These are phyloP conservation scores for Yamadazyma laniorum DNA, from an alignment of 805 yeast genomes.

Conservation along the genomic window DNA sequence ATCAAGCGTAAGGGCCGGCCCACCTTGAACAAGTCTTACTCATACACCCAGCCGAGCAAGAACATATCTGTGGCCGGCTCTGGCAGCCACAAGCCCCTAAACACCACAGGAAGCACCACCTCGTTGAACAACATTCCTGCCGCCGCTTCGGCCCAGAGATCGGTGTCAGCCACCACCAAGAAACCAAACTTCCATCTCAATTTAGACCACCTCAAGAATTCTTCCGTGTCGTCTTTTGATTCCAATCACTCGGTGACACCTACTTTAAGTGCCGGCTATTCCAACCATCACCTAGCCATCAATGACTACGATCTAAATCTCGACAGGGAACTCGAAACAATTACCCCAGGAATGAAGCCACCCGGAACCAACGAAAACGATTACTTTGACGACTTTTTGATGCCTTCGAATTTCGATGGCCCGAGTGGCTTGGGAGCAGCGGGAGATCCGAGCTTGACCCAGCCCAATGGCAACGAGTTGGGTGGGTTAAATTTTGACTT, in stretches of 20 bases:
- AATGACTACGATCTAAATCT: constrained; percentile 13
- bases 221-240: constrained; percentile 4
- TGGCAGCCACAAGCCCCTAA: not conserved
- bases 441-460: no score
- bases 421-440: constrained; percentile 5
- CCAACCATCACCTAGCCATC: constrained; percentile 8
- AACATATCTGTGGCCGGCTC: not conserved
- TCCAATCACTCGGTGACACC: constrained; percentile 1
- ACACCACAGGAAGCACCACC: no score
- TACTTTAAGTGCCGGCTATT: not conserved
- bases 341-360: constrained; percentile 35
- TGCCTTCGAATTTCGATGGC: constrained; percentile 12
- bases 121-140: not conserved
- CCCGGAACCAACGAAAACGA: constrained; percentile 21
- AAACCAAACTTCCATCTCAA: constrained; percentile 15
- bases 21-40: constrained; percentile 12
- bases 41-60: constrained; percentile 4
- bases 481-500: constrained; percentile 21
- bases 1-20: constrained; percentile 14
- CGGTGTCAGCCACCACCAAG: constrained; percentile 3
- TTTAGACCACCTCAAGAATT: constrained; percentile 9
- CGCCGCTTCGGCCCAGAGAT: not conserved
- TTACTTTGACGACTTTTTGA: constrained; percentile 14
- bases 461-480: constrained; percentile 14
- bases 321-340: constrained; percentile 13